Base-by-base conservation (phyloP, 345 rosid genomes). In the Gossypium raimondii region DNA sequence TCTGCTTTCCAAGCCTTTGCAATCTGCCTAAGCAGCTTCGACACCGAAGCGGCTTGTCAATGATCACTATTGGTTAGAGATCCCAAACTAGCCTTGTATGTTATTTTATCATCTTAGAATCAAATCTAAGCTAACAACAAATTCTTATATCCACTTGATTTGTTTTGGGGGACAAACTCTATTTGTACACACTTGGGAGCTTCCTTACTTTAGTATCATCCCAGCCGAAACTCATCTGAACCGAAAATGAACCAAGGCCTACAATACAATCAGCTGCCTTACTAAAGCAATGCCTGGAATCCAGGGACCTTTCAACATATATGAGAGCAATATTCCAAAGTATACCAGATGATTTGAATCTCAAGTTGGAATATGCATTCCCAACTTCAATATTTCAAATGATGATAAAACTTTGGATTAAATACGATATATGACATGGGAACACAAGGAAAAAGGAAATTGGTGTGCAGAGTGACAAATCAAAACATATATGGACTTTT, bases 1-100 rank as follows among this genome's bases (percentile, higher is more conserved):
- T 93, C 99, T 70, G 96, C 97, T 73, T 90, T 93, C 76, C 99
- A 90, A 81, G 99, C 98, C 45, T 95, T 95, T 76, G 90, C 96
- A 45, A 88, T 95, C 76, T 88, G 98, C 86, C 78, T 94, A 61
- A 92, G 99, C 89, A 91, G 99, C 92, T 94, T 94, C 59, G 97
- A 90, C 84, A 88, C 97, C 51, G 91, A 93, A 85, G 98, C 90
- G 22, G 97, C 94, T 1, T 91, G 98, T 75, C 97, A 91, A 79
- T 92, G 92, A 85, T 70, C 44, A 62, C 57, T 20, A 27, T 13
- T 50, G 11, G 55, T 61, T 12, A 47, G 18, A 52, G 67, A 67
- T 73, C 11, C 56, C 41, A 5, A 34, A 34, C 41, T 34, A 34
- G 63, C 80, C 81, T 75, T 73, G 52, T 78, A 44, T 76, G 70